Base-by-base conservation (phyloP, 192 early-diverging fungal genomes). In the Mortierella hygrophila region DNA sequence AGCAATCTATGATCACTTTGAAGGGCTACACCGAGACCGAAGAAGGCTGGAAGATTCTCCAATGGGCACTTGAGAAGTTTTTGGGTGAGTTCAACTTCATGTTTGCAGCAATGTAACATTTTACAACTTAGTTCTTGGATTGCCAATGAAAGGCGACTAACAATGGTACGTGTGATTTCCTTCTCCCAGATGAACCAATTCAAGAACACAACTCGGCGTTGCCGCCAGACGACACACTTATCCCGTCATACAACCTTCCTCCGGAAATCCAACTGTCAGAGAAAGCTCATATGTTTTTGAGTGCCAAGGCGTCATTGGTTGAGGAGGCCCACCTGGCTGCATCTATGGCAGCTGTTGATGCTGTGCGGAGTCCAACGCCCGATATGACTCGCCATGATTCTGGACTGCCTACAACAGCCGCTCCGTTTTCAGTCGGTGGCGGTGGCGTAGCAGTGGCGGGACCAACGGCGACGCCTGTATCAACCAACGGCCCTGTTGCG, bases 21-120 rank as follows among this genome's bases (percentile, higher is more conserved):
- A 86, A 76, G 54, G 84, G 84, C 15, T 86, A 86, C 37, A 81
- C 84, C 13, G 84, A 86, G 68, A 81, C 84, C 1, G 84, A 86
- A 21, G 84, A 86, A 32, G 84, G 70, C 26, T 86, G 84, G 84
- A 80, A 52, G 52, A 41, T 72, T 15, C 42, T 81, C 20, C 84
- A 86, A 40, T 70, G 29, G 37, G 78, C 76, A 1, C 44, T 86
- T 2, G 84, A 86, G 29, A 70, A 41, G 41, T 81, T 81, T 72
- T 42, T 86, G 35, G 75, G 84, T 86, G 81, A 74, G 47, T 11
- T 52, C 49, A 52, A 16, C 18, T 52, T 52, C 20, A 3, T 21
- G 49, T 52, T 20, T 18, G 6, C 20, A 52, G 49, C 3, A 21
- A 16, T 52, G 5, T 52, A 52, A 21, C 18, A 13, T 20, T 6